phyloP scores from a whole-genome alignment of 805 yeast species.

The Wickerhamiella domercqiae region DNA sequence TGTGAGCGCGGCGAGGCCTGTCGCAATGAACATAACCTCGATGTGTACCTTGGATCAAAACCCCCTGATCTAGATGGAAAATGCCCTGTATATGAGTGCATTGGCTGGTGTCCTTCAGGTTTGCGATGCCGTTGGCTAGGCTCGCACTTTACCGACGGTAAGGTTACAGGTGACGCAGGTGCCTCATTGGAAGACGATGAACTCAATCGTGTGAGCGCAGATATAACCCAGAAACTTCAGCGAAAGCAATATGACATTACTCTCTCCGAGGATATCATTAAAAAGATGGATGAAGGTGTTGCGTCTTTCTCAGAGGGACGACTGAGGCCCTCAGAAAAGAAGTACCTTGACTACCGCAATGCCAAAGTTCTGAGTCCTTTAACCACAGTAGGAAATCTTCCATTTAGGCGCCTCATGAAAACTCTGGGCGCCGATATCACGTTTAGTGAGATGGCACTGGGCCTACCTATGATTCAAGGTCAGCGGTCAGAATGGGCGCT shows the following conservation, averaged over 20 bases:
- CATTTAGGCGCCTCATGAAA: slow-evolving; percentile 86
- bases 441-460: slow-evolving; percentile 87
- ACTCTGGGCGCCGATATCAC: slow-evolving; percentile 84
- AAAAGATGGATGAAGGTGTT: slow-evolving; percentile 34
- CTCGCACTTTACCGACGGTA: slow-evolving; percentile 38
- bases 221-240: slow-evolving; percentile 33
- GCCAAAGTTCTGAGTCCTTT: slow-evolving; percentile 89
- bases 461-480: slow-evolving; percentile 77
- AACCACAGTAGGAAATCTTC: slow-evolving; percentile 95
- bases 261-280: slow-evolving; percentile 40
- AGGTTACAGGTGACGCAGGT: slow-evolving; percentile 28
- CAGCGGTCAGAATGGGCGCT: slow-evolving; percentile 94
- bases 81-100: slow-evolving; percentile 70
- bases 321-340: slow-evolving; percentile 69
- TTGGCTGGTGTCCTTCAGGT: slow-evolving; percentile 89
- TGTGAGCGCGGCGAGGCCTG: slow-evolving; percentile 57
- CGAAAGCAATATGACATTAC: slow-evolving; percentile 47
- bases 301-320: slow-evolving; percentile 61
- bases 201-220: slow-evolving; percentile 43
- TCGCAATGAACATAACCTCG: slow-evolving; percentile 61
- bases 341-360: slow-evolving; percentile 43
- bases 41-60: slow-evolving; percentile 46
- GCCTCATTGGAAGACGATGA: slow-evolving; percentile 30
- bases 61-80: slow-evolving; percentile 55
- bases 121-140: slow-evolving; percentile 81